Evolutionary conservation across 768 basidiomycete genomes (phyloP), one percentile per base, ranked within the genome.

Genomic region (Exidia glandulosa): DNA sequence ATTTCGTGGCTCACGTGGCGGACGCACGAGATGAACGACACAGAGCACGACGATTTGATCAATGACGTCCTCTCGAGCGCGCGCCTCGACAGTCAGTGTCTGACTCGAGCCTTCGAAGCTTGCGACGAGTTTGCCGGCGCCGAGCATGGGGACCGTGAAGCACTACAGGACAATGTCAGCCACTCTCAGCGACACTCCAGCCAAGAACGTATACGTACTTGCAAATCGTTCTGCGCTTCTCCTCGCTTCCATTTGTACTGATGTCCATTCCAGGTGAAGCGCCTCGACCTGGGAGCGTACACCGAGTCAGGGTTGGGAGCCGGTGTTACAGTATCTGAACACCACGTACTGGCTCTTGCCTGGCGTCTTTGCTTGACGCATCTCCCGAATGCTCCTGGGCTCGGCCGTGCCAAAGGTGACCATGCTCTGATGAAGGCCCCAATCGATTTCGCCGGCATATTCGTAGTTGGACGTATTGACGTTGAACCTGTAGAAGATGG

Each of bases 201-300:
- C 23, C n/a, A 14, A 32, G 2, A 31, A 37, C 10, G 36, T 19
- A 14, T 27, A 67, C 81, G 63, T 65, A 82, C 82, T 59, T 75
- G 70, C 57, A 83, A 71, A 65, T 80, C 76, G 34, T 52, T 61
- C 56, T 72, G 73, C 57, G 78, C 75, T 47, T 76, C 75, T 56
- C 68, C 67, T 36, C 76, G 67, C 68, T 80, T 83, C 82, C 82
- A 83, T 63, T 82, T 83, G 72, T 83, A 83, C 64, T 79, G 77
- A 31, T 71, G 66, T 36, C 76, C 75, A 4, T 67, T 69, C 13
- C 69, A 79, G 63, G 77, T 81, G 72, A 83, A 83, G 30, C 81
- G 70, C 60, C 82, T 77, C 12, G 82, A 83, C 60, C 82, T 81
- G 54, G n/a, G n/a, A n/a, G n/a, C n/a, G 32, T 32, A 25, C 13